phyloP scores from a whole-genome alignment of 73 alveolate genomes.

The Tetrahymena thermophila region DNA sequence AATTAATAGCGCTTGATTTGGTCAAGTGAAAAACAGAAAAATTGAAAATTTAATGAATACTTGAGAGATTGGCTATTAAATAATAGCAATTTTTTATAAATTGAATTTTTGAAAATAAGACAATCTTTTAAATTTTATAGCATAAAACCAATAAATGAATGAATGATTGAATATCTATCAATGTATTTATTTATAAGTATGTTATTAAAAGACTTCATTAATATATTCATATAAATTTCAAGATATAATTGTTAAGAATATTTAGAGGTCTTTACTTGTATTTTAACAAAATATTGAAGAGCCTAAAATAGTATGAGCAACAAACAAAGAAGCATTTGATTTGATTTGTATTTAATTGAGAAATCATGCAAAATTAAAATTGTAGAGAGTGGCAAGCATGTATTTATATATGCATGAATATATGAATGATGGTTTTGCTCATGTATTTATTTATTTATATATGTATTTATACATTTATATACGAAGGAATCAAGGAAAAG shows the following conservation, averaged over 20 bases:
- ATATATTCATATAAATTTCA: too few relatives aligned
- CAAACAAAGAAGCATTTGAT: neutral
- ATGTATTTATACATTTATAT: too few relatives aligned
- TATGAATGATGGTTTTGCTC: neutral
- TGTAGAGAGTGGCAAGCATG: neutral
- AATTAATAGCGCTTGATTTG: neutral
- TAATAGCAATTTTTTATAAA: neutral
- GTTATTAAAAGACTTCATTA: too few relatives aligned
- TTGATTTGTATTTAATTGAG: neutral
- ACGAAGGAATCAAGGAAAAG: neutral
- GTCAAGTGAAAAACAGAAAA: conserved; percentile 1
- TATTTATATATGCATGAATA: neutral
- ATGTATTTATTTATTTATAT: neutral
- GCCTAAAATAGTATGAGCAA: neutral
- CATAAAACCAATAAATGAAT: too few relatives aligned
- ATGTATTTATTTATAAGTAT: too few relatives aligned
- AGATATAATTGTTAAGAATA: neutral
- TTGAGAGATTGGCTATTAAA: neutral
- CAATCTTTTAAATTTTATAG: neutral
- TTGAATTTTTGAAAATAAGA: neutral
- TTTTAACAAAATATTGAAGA: neutral
- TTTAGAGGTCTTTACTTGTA: neutral
- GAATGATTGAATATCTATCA: too few relatives aligned
- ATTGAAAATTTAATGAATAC: neutral
- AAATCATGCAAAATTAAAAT: too few relatives aligned